Conservation (phyloP, 2,329 filamentous ascomycete species). For the Cladosporium sp. region DNA sequence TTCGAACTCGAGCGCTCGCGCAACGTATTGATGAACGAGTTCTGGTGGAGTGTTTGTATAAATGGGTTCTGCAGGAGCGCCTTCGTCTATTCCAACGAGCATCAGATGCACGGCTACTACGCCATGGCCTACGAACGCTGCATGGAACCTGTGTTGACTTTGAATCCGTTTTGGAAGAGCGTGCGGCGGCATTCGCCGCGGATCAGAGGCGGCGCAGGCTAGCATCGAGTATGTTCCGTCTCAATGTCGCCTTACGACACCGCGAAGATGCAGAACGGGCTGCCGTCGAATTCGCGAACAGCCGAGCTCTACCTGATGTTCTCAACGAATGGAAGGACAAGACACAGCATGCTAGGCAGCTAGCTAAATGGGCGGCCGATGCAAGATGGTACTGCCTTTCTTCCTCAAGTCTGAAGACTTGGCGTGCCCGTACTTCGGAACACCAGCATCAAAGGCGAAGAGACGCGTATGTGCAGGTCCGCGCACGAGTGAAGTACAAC, state of each 20-base stretch:
- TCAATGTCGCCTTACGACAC: slow-evolving; percentile 26
- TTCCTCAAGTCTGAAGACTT: slow-evolving; percentile 46
- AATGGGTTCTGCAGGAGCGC: slow-evolving; percentile 53
- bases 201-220: slow-evolving; percentile 25
- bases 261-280: slow-evolving; percentile 33
- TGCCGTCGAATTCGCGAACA: slow-evolving; percentile 39
- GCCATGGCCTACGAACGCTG: slow-evolving; percentile 14
- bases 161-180: slow-evolving; percentile 16
- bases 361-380: slow-evolving; percentile 51
- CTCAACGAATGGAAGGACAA: slow-evolving; percentile 34
- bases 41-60: slow-evolving; percentile 53
- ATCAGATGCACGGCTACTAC: slow-evolving; percentile 23
- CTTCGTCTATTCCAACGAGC: slow-evolving; percentile 37
- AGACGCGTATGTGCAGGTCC: slow-evolving; percentile 51
- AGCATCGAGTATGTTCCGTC: slow-evolving; percentile 23
- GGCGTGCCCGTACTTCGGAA: slow-evolving; percentile 47
- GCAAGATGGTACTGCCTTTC: slow-evolving; percentile 54
- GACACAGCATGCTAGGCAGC: slow-evolving; percentile 39
- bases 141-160: slow-evolving; percentile 10
- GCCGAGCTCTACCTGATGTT: slow-evolving; percentile 34
- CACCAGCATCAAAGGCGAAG: slow-evolving; percentile 50
- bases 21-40: slow-evolving; percentile 53
- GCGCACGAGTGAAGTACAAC: slow-evolving; percentile 50
- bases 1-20: slow-evolving; percentile 50
- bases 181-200: slow-evolving; percentile 20